Evolutionary conservation across 306 rosid species (phyloP).

Genomic region (Crataegus laevigata): DNA sequence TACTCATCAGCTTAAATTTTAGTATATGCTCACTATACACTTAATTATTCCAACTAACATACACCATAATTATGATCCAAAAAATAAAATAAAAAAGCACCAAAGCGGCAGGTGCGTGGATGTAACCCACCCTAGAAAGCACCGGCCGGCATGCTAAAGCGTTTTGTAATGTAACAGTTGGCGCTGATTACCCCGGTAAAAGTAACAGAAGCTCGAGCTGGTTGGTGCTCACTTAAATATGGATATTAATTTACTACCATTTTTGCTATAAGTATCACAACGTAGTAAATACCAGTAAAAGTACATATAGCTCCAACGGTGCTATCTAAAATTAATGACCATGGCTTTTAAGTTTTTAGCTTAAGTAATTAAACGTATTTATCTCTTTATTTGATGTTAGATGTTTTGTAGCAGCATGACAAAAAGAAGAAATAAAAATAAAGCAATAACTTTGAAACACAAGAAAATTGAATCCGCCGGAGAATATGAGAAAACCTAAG

Average conservation of each 20-base stretch:
- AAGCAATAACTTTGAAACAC: no score
- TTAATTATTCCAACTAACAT: no score
- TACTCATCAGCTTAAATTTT: no score
- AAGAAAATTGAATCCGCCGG: no score
- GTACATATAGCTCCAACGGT: not conserved
- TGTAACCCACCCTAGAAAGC: not conserved
- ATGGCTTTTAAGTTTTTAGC: not conserved
- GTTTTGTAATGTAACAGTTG: not conserved
- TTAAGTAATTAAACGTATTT: not conserved
- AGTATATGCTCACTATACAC: no score
- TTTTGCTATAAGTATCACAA: not conserved
- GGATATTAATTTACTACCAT: not conserved
- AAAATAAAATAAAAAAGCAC: not conserved
- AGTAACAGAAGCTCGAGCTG: not conserved
- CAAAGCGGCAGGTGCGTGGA: not conserved
- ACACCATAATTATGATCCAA: no score
- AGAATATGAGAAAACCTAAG: no score
- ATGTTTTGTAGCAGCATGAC: not conserved
- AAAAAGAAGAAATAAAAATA: no score
- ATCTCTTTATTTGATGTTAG: not conserved
- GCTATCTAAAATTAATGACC: not conserved
- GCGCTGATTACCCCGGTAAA: not conserved
- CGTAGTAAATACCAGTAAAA: not conserved
- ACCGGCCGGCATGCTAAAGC: conserved; percentile 5
- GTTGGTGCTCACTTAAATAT: not conserved